Evolutionary conservation across 2,329 filamentous ascomycete genomes (phyloP), one percentile per base, ranked within the genome.

Genomic region (Exophiala viscosa): DNA sequence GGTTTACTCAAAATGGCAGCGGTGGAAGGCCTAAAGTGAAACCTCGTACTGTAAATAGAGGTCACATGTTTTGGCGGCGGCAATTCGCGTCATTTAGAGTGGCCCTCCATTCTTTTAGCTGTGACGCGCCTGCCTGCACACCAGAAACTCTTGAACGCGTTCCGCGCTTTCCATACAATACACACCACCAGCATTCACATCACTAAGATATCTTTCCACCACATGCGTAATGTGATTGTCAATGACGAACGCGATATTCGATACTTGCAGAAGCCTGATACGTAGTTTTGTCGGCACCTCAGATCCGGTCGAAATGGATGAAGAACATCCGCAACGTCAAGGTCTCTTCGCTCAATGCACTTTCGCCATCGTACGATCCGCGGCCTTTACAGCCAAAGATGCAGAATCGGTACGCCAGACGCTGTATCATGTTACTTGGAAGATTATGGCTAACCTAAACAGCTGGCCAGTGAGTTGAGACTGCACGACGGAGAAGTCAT

Each of bases 401-500:
- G 72, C 71, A 11, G 65, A 70, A 39, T 66, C 74, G 66, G 75
- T 76, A 65, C 8, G 23, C 8, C 23, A 40, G 65, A 43, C 44
- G 7, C 49, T 46, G 34, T 20, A 48, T 59, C n/a, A 60, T 48
- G 45, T 18, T 36, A 11, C 46, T 43, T 41, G 35, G 45, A 41
- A 31, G 5, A 11, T 36, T 11, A 23, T 45, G 15, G 45, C 49
- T 47, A 13, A 51, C 17, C 7, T 4, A 38, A 17, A 31, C 58
- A 82, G 78, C 63, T 80, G 47, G 70, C 71, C 23, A 67, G 72
- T 5, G 64, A 69, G 1, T 68, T 84, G 40, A 66, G 71, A 54
- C 65, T 73, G 53, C 68, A 77, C 61, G 78, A 76, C 44, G 82
- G 76, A 17, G 72, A 73, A 43, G 70, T 76, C 11, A 61, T 75